Percentiles rank a stretch among this genome's conserved stretches.
Evolutionary conservation across 1,284 basidiomycete genomes (phyloP).

Genomic region (Rhodotorula sp.): DNA sequence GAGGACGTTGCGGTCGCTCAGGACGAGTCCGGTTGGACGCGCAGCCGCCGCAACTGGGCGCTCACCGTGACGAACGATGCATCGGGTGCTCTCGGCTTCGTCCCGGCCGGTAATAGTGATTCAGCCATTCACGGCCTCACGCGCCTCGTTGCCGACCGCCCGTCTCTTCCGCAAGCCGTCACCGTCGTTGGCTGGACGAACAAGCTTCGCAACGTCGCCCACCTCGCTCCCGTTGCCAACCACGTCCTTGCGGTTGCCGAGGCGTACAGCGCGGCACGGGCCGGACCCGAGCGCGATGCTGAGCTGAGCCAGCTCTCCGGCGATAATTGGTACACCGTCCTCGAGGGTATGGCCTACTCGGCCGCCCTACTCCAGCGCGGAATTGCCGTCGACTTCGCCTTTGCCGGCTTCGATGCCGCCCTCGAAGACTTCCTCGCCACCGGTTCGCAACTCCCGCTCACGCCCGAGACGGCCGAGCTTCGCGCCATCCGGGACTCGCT

Average conservation of each 20-base stretch:
- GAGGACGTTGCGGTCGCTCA: neutral
- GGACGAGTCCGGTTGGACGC: neutral
- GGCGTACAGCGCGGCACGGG: constrained; percentile 19
- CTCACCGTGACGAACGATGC: constrained; percentile 1
- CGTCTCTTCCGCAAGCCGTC: constrained; percentile 16
- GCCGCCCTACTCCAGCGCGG: constrained; percentile 2
- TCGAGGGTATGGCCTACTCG: constrained; percentile 32
- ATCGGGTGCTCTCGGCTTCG: constrained; percentile 14
- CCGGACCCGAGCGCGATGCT: neutral
- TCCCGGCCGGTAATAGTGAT: neutral
- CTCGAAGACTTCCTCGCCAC: constrained; percentile 29
- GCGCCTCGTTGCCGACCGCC: neutral
- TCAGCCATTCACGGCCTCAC: neutral
- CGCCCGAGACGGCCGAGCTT: constrained; percentile 17
- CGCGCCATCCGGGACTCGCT: constrained; percentile 19
- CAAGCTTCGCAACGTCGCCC: constrained; percentile 16
- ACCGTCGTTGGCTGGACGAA: constrained; percentile 15
- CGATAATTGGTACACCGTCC: constrained; percentile 34
- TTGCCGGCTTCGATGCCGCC: constrained; percentile 34
- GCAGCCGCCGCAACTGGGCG: constrained; percentile 16
- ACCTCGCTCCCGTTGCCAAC: neutral
- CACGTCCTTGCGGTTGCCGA: constrained; percentile 22
- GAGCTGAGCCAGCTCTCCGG: constrained; percentile 2
- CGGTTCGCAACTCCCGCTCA: constrained; percentile 18
- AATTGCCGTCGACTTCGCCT: constrained; percentile 7